phyloP scores from a whole-genome alignment of 805 yeast species.

The Metschnikowia lunata region DNA sequence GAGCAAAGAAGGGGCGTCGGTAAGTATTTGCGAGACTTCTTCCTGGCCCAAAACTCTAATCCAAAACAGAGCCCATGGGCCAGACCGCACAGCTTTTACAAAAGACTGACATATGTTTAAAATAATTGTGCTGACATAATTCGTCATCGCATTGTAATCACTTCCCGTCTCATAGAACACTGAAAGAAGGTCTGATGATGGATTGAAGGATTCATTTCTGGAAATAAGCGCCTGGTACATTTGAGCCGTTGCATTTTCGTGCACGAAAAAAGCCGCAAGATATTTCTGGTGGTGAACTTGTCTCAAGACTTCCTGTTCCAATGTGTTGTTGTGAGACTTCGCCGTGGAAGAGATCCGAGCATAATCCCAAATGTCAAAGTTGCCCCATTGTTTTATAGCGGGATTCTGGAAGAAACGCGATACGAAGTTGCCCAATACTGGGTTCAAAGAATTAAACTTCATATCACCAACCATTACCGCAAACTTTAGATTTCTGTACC shows the following conservation, averaged over 20 bases:
- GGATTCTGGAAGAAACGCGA: constrained; percentile 19
- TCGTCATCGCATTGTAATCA: constrained; percentile 28
- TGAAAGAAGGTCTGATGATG: constrained; percentile 20
- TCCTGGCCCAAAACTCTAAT: constrained; percentile 10
- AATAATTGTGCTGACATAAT: constrained; percentile 18
- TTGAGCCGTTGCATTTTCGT: constrained; percentile 25
- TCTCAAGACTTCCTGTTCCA: constrained; percentile 25
- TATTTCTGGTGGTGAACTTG: constrained; percentile 31
- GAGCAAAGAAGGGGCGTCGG: constrained; percentile 21
- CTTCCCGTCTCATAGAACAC: constrained; percentile 31
- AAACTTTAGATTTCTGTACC: constrained; percentile 21
- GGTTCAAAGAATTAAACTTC: constrained; percentile 19
- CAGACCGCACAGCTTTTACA: constrained; percentile 15
- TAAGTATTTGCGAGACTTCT: constrained; percentile 9
- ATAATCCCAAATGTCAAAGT: constrained; percentile 22
- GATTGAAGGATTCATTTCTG: constrained; percentile 16
- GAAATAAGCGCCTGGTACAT: constrained; percentile 20
- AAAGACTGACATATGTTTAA: constrained; percentile 17
- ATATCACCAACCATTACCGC: constrained; percentile 27
- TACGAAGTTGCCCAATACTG: constrained; percentile 23
- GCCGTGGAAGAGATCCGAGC: constrained; percentile 19
- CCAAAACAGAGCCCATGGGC: constrained; percentile 18
- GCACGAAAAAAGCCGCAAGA: constrained; percentile 27
- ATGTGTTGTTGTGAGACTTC: constrained; percentile 17
- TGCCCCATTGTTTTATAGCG: constrained; percentile 20